Conservation (phyloP, 2,329 filamentous ascomycete species). For the Parascedosporium putredinis region DNA sequence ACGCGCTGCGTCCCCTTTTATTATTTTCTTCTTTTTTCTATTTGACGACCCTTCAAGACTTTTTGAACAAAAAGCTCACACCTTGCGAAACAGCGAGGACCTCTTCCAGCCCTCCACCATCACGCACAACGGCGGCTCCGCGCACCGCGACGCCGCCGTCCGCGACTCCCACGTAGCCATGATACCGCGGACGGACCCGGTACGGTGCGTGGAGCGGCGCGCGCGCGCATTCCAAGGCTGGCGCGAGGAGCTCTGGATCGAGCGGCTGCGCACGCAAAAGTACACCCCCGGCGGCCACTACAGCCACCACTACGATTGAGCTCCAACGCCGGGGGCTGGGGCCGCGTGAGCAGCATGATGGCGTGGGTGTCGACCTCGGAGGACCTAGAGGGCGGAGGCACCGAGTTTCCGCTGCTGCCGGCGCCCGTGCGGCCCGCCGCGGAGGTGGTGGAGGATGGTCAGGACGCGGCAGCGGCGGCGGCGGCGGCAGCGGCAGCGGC, state of each 20-base stretch:
- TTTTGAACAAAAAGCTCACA: neutral
- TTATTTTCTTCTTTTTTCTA: slow-evolving; percentile 4
- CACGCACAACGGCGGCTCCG: slow-evolving; percentile 33
- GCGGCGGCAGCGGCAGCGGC: too few species aligned
- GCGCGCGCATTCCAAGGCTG: slow-evolving; percentile 39
- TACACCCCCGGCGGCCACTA: slow-evolving; percentile 39
- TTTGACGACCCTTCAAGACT: neutral
- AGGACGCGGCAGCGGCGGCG: slow-evolving; percentile 3
- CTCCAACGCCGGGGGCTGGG: slow-evolving; percentile 30
- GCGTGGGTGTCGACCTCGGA: slow-evolving; percentile 34
- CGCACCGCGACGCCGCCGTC: slow-evolving; percentile 30
- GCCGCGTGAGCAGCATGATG: slow-evolving; percentile 43
- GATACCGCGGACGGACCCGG: slow-evolving; percentile 32
- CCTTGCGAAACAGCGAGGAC: slow-evolving; percentile 25
- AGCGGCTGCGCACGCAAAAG: slow-evolving; percentile 40
- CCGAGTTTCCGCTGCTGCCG: slow-evolving; percentile 37
- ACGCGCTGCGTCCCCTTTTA: too few species aligned
- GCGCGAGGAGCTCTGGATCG: slow-evolving; percentile 41
- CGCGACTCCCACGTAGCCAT: slow-evolving; percentile 43
- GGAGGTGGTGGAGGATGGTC: slow-evolving; percentile 5
- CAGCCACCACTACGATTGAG: slow-evolving; percentile 44
- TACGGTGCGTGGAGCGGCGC: slow-evolving; percentile 37
- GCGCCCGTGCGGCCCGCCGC: slow-evolving; percentile 29
- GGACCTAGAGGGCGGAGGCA: slow-evolving; percentile 35
- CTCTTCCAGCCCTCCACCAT: slow-evolving; percentile 40